Evolutionary conservation across 2,329 filamentous ascomycete genomes (phyloP).

Genomic region (Epichloe sp.): DNA sequence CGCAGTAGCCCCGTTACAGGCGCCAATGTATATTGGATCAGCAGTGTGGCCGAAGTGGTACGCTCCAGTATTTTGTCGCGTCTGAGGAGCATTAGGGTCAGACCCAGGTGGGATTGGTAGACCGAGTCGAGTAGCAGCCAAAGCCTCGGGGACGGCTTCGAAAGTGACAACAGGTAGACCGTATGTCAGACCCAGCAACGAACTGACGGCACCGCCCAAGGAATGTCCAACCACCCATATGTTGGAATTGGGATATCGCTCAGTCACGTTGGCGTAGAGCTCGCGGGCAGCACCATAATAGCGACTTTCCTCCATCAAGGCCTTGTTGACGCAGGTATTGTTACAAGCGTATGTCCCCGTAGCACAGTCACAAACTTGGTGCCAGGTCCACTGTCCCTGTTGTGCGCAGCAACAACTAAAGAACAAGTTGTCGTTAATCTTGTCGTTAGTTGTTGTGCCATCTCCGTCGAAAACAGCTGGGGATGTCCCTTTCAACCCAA

Average conservation of each 20-base stretch:
- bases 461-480: slow-evolving; percentile 92
- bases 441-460: slow-evolving; percentile 93
- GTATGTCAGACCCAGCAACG: slow-evolving; percentile 82
- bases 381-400: slow-evolving; percentile 80
- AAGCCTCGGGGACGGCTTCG: slow-evolving; percentile 81
- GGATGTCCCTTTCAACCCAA: slow-evolving; percentile 84
- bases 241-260: slow-evolving; percentile 69
- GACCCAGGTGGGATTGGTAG: slow-evolving; percentile 73
- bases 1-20: slow-evolving; percentile 80
- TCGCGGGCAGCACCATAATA: slow-evolving; percentile 87
- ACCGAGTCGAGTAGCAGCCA: slow-evolving; percentile 72
- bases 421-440: slow-evolving; percentile 93
- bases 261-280: slow-evolving; percentile 84
- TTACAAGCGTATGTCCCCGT: slow-evolving; percentile 82
- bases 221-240: slow-evolving; percentile 91
- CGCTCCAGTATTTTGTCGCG: slow-evolving; percentile 58
- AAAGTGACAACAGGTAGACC: slow-evolving; percentile 86
- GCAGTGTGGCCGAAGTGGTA: slow-evolving; percentile 94
- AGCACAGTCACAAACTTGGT: slow-evolving; percentile 87
- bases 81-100: slow-evolving; percentile 57
- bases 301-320: slow-evolving; percentile 67
- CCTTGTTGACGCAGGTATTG: slow-evolving; percentile 69
- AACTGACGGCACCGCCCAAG: slow-evolving; percentile 76
- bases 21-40: slow-evolving; percentile 88
- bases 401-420: slow-evolving; percentile 97